A percentile compares a stretch with the other conserved stretches of the same genome.
These are phyloP conservation scores for Colletotrichum gloeosporioides DNA, from an alignment of 2,329 filamentous ascomycete species.

Conservation along the genomic window DNA sequence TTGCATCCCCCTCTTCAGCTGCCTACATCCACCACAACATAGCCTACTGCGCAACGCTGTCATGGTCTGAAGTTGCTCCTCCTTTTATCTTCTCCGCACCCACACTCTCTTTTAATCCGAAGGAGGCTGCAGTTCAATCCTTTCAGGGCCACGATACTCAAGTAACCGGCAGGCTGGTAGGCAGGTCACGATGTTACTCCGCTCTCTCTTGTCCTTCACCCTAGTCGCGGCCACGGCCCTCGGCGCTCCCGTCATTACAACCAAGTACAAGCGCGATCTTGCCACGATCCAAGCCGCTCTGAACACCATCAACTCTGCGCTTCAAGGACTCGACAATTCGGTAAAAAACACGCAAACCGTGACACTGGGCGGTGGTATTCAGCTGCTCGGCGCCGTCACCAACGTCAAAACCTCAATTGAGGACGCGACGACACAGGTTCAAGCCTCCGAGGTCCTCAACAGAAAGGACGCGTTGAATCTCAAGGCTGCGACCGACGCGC, in stretches of 20 bases:
- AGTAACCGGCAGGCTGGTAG: background rate
- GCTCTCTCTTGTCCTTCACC: background rate
- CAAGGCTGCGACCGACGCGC: slow-evolving; percentile 14
- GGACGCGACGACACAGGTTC: slow-evolving; percentile 10
- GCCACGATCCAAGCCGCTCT: slow-evolving; percentile 4
- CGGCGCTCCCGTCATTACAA: background rate
- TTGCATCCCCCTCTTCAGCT: background rate
- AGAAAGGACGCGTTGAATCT: background rate
- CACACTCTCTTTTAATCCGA: slow-evolving; percentile 6
- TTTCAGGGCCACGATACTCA: background rate
- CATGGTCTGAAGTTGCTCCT: slow-evolving; percentile 12
- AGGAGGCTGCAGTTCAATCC: background rate
- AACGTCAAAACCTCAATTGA: background rate
- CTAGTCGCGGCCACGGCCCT: background rate
- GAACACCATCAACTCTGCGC: slow-evolving; percentile 13
- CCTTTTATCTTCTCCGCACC: background rate
- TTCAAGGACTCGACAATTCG: slow-evolving; percentile 9
- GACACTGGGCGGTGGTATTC: background rate
- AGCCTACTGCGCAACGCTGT: background rate
- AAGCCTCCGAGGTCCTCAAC: background rate
- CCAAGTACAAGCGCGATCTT: slow-evolving; percentile 1
- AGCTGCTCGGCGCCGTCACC: background rate
- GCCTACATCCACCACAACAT: background rate
- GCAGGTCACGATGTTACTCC: slow-evolving; percentile 5
- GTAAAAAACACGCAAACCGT: background rate